A percentile compares a stretch with the other conserved stretches of the same genome.
Evolutionary conservation across 345 rosid genomes (phyloP).

Genomic region (Bruguiera gymnorhiza): DNA sequence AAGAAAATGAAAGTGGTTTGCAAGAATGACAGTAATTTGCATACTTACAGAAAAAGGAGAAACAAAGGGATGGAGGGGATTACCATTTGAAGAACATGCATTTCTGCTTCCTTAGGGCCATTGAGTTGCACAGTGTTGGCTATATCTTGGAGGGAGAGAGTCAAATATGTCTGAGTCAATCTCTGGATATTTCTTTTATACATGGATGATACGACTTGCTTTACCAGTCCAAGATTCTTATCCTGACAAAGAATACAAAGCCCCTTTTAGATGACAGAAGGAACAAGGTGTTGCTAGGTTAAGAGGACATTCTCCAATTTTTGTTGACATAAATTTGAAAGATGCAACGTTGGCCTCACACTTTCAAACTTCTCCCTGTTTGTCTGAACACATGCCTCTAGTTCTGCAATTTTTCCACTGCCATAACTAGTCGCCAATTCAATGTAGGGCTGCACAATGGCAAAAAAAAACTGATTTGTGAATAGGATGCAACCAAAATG

Average conservation of each 20-base stretch:
- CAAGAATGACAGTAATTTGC: not conserved
- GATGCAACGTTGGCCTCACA: conserved; percentile 38
- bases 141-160: conserved; percentile 94
- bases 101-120: conserved; percentile 88
- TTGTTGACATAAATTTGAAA: conserved; percentile 1
- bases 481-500: not conserved
- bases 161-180: conserved; percentile 89
- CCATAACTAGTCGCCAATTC: conserved; percentile 66
- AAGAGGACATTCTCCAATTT: not conserved
- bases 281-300: conserved; percentile 2
- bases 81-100: conserved; percentile 99
- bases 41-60: not conserved
- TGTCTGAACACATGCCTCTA: conserved; percentile 53
- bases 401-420: conserved; percentile 58
- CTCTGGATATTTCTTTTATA: conserved; percentile 94
- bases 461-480: conserved; percentile 8
- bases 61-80: not conserved
- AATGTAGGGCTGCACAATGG: conserved; percentile 52
- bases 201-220: conserved; percentile 89
- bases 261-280: conserved; percentile 17
- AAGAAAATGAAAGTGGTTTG: not conserved
- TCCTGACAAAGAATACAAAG: conserved; percentile 52
- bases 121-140: conserved; percentile 75
- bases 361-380: conserved; percentile 55
- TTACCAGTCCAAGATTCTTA: conserved; percentile 87